Evolutionary conservation across 2,329 filamentous ascomycete genomes (phyloP), one percentile per base, ranked within the genome.

Genomic region (Pseudocercospora fuligena): DNA sequence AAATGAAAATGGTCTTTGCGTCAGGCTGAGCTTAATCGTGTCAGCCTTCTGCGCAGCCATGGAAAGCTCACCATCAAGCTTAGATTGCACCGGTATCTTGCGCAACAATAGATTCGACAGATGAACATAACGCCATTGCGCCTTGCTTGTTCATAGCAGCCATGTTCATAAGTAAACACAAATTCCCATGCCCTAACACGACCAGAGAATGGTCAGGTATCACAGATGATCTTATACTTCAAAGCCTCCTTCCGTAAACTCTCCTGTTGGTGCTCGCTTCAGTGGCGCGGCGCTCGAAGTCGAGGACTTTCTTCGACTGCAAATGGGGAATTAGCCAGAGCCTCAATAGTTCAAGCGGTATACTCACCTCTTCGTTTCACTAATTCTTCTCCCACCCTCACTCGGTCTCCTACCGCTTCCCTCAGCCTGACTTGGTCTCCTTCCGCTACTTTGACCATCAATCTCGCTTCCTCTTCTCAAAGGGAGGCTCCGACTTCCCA

Each of bases 351-450:
- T 14, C 19, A 43, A n/a, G 56, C 25, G 23, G 8, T 47, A n/a
- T n/a, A 43, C 46, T 25, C 27, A 61, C 43, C 31, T 40, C 27
- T 61, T 61, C 46, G n/a, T 12, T 27, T 61, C 60, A 25, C 60
- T 61, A 16, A 16, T 40, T 16, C 43, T 61, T 46, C 60, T 51
- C 54, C 36, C 33, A 36, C 12, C 31, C 51, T 84, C 78, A 40
- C 80, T 78, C 21, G 59, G 51, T 19, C 47, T 67, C 47, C 21
- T 29, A 16, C 21, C 36, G 33, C 61, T 58, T n/a, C 33, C 36
- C 53, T 63, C 56, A 16, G 33, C 51, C 16, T 56, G 51, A 31
- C 51, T 56, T 19, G 16, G 23, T 31, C 23, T 21, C 9, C 31
- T 58, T 19, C 33, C 33, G n/a, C 31, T 29, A 25, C 51, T 19